Evolutionary conservation across 2,329 filamentous ascomycete genomes (phyloP).

Genomic region (Simplicillium aogashimaense): DNA sequence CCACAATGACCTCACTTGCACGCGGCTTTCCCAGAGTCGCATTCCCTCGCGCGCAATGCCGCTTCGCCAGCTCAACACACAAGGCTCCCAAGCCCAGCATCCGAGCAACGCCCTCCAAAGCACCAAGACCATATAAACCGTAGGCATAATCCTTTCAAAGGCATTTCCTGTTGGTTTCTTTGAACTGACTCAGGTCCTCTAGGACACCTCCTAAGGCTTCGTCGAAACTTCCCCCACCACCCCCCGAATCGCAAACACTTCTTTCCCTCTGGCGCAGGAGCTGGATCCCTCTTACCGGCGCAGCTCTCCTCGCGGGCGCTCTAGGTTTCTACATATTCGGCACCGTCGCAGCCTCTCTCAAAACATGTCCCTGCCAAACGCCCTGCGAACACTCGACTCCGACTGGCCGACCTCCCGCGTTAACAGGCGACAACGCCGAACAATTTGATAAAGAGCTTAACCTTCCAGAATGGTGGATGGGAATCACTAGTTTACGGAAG

Average conservation of each 20-base stretch:
- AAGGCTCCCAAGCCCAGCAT: neutral
- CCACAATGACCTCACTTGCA: conserved; percentile 17
- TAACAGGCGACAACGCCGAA: conserved; percentile 35
- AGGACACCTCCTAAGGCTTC: conserved; percentile 4
- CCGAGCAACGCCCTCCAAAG: neutral
- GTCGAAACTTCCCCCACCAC: conserved; percentile 10
- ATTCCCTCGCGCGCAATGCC: conserved; percentile 11
- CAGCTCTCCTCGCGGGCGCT: conserved; percentile 31
- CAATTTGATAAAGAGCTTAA: conserved; percentile 51
- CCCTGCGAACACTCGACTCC: conserved; percentile 26
- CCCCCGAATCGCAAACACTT: conserved; percentile 20
- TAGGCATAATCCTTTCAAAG: no score
- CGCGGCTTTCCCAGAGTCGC: conserved; percentile 14
- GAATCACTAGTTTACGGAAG: conserved; percentile 40
- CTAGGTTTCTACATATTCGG: conserved; percentile 37
- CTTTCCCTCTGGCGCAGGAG: conserved; percentile 25
- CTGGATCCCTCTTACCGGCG: conserved; percentile 34
- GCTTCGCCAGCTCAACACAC: conserved; percentile 15
- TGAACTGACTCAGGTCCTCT: conserved; percentile 4
- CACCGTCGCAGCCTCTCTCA: conserved; percentile 24
- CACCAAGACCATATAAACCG: neutral
- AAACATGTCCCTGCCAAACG: conserved; percentile 11
- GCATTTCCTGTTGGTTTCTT: neutral
- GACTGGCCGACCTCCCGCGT: conserved; percentile 37
- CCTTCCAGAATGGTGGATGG: conserved; percentile 45